Base-by-base conservation (phyloP, 257 asterid species). In the Solanum habrochaites region DNA sequence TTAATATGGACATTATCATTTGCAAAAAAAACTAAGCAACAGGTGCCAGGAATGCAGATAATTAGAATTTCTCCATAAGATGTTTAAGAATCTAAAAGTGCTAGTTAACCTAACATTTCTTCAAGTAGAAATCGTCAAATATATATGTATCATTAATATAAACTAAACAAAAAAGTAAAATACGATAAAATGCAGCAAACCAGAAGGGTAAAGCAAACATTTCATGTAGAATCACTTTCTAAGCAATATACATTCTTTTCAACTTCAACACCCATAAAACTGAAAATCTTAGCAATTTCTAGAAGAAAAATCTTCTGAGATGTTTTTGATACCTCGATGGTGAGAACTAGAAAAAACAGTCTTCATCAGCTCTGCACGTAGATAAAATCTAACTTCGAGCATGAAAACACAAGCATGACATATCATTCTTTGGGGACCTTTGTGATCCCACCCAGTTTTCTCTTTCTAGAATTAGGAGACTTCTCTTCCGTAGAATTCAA, bases 401-500 rank as follows among this genome's bases (percentile, higher is more conserved):
- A 73, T 40, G 47, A 89, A 20, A 43, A 81, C 66, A 67, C 73
- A 47, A 69, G 42, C 60, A 71, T 37, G 4, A n/a, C 67, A 5
- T 60, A 42, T 64, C 75, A 74, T 60, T 62, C 86, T 35, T 74
- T 81, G 62, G 32, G 47, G 29, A 56, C 89, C 15, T 85, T 78
- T 75, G 71, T 64, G 20, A 27, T 58, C 64, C 62, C 49, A 66
- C 60, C 66, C 71, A 45, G 83, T 86, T 66, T 89, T 64, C 81
- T 87, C 82, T 86, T 80, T 82, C 85, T 91, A 87, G 86, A 60
- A 82, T 92, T 87, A 72, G 85, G 80, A 20, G 92, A 32, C 87
- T 86, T 91, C 64, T 49, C 86, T 85, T 85, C 90, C 42, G 86
- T 77, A 10, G 86, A 77, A 49, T 39, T 86, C 85, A 97, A 86